Percentiles rank a stretch among this genome's conserved stretches.
phyloP scores from a whole-genome alignment of 225 moss, liverwort and hornwort genomes.

The Polytrichum commune region DNA sequence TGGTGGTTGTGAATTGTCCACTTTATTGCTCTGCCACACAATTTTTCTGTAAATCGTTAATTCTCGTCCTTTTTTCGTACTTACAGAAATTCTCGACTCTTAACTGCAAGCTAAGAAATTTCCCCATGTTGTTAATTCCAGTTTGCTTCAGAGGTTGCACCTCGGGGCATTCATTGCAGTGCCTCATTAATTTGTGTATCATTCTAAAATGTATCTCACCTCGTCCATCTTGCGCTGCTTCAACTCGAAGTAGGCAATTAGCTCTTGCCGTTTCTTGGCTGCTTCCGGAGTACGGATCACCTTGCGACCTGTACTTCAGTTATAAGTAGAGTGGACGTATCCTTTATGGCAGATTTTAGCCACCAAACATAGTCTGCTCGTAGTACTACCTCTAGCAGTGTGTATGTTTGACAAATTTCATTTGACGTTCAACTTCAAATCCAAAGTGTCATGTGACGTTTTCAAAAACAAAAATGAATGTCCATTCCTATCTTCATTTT shows the following conservation, averaged over 20 bases:
- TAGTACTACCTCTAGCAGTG: too few relatives aligned
- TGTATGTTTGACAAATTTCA: too few relatives aligned
- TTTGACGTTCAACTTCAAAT: too few relatives aligned
- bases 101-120: background rate
- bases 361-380: too few relatives aligned
- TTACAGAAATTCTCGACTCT: too few relatives aligned
- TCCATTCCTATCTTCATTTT: too few relatives aligned
- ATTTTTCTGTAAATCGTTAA: background rate
- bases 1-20: constrained; percentile 16
- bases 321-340: background rate
- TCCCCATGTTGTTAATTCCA: background rate
- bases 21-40: constrained; percentile 5
- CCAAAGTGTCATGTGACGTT: too few relatives aligned
- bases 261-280: constrained; percentile 22
- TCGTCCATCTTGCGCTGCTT: constrained; percentile 5
- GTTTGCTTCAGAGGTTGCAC: background rate
- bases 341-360: too few relatives aligned
- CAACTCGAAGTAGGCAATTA: constrained; percentile 6
- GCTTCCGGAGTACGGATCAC: constrained; percentile 14
- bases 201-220: constrained; percentile 2
- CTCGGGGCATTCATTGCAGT: background rate
- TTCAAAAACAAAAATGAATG: too few relatives aligned
- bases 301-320: constrained; percentile 19
- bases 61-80: too few relatives aligned
- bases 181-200: background rate